These are phyloP conservation scores for Croton laevigatus DNA, from an alignment of 441 rosid genomes.

Conservation along the genomic window DNA sequence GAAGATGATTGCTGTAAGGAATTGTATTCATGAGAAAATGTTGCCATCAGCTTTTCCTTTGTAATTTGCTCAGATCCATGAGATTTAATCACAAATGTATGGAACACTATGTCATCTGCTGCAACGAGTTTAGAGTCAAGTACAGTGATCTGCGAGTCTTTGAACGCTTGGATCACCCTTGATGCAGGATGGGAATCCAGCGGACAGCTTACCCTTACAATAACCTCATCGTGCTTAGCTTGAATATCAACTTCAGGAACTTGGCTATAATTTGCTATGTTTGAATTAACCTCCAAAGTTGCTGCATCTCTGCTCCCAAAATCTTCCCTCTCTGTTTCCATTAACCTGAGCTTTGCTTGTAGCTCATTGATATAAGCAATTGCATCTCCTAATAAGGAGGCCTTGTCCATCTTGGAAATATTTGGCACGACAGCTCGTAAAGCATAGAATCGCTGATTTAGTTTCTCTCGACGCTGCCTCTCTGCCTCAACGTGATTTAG, in stretches of 20 bases:
- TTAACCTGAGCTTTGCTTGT: constrained; percentile 50
- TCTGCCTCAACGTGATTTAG: constrained; percentile 82
- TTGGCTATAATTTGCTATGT: constrained; percentile 34
- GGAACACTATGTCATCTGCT: constrained; percentile 53
- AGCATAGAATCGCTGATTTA: constrained; percentile 69
- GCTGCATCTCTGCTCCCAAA: constrained; percentile 49
- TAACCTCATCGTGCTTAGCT: constrained; percentile 54
- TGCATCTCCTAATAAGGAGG: constrained; percentile 68
- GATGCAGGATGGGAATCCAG: constrained; percentile 74
- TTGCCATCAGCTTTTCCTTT: constrained; percentile 74
- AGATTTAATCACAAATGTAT: constrained; percentile 72
- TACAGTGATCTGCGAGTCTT: constrained; percentile 55
- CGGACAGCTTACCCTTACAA: constrained; percentile 66
- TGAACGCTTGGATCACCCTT: constrained; percentile 61
- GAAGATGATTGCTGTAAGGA: constrained; percentile 47
- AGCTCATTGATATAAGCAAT: constrained; percentile 68
- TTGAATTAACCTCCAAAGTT: constrained; percentile 29
- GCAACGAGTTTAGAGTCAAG: constrained; percentile 62
- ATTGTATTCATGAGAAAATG: constrained; percentile 42
- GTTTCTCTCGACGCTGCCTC: constrained; percentile 75
- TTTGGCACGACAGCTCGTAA: constrained; percentile 73
- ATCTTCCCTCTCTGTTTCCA: constrained; percentile 58
- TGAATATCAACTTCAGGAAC: constrained; percentile 55
- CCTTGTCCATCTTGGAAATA: constrained; percentile 81
- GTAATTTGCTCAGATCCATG: constrained; percentile 66